Base-by-base conservation (phyloP, 169 alveolate genomes). In the Plasmodium chabaudi region DNA sequence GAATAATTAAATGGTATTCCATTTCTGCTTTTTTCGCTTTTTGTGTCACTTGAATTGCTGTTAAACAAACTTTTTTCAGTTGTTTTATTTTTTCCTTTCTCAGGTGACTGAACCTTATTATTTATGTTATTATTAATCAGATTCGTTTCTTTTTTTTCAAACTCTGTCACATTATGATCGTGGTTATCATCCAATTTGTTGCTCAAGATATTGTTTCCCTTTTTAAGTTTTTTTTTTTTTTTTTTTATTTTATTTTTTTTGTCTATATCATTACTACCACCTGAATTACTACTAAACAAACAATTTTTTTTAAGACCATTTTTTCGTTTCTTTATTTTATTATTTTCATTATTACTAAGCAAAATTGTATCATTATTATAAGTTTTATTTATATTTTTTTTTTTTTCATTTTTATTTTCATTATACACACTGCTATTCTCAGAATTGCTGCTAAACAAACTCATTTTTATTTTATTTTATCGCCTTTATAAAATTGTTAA, bases 201-300 rank as follows among this genome's bases (percentile, higher is more conserved):
- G 5, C 65, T 49, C 17, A 71, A 15, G n/a, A 71, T 5, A 17
- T 60, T 49, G 9, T 53, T 73, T 15, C 88, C 64, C 23, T 15
- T 61, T 25, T 61, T 75, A 5, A 19, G 27, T 10, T 21, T 60
- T 60, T 60, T 17, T 10, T 21, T 60, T 60, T 9, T 17, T 21
- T 60, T 60, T 10, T 82, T 82, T 51, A 5, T 19, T 60, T 9
- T 19, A 39, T 13, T 13, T 53, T 2, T 42, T 21, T n/a, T 64
- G 39, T 56, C 10, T 47, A 17, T 47, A 39, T 47, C 71, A 21
- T 27, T 42, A 17, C 19, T 27, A 0, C 42, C 49, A 23, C 21
- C 63, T 13, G 88, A 73, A 42, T 27, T 34, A 34, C 27, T 65
- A 53, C 65, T 74, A 19, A 39, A 27, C 59, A 19, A n/a, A 25